Evolutionary conservation across 2,329 filamentous ascomycete species (phyloP), one percentile per base, ranked within the genome.

Genomic region (Lomentospora prolificans): DNA sequence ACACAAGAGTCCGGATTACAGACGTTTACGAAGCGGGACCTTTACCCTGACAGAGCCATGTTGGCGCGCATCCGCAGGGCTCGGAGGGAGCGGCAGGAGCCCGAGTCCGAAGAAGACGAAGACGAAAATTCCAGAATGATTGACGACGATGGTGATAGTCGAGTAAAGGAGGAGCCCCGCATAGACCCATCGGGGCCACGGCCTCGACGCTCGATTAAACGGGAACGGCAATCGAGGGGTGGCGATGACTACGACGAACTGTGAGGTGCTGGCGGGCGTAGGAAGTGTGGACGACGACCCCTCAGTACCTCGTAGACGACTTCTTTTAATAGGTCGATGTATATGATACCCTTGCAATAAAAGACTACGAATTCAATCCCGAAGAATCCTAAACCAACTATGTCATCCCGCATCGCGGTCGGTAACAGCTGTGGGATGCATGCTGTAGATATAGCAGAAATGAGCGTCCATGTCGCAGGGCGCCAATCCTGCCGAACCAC

Each of bases 31-130:
- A 51, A 51, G 25, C 10, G 9, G 14, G 54, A 56, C 54, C 39
- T 56, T 9, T 19, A 28, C 25, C 54, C 50, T 17, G 46, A 56
- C 14, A 30, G 31, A 33, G 54, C 30, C 14, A 51, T 56, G 46
- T 12, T 56, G 9, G 46, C 30, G 9, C 54, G 54, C 6, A 56
- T 56, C 30, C 46, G 48, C 25, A 51, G 54, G 22, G 46, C 30
- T 19, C 50, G 41, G 9, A 33, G 31, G 14, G 51, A 53, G 25
- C 25, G 48, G 12, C 25, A 17, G 14, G 36, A 31, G 14, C n/a
- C 5, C 6, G 33, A 36, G 4, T 24, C 17, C 8, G 53, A 55
- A 17, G 53, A 55, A 14, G 53, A 53, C 5, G 33, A 53, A 24
- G 51, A 27, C 28, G 51, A 41, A 12, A 30, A 53, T 6, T 51